Evolutionary conservation across 1,139 yeast genomes (phyloP), one percentile per base, ranked within the genome.

Genomic region (Candida albicans): DNA sequence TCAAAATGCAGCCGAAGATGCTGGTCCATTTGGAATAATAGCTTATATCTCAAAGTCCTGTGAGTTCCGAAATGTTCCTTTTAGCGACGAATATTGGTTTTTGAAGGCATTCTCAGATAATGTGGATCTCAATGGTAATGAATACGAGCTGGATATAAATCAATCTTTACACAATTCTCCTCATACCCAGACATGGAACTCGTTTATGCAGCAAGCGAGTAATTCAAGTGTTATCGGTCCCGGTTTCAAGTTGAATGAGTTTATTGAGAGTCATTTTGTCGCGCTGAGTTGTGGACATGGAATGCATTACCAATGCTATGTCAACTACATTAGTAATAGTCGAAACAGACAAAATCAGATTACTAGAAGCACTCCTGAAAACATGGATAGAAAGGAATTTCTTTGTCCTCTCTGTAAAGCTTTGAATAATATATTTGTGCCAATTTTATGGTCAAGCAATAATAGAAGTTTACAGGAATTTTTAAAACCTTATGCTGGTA

Each of bases 231-330:
- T 81, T 0, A 65, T 85, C 53, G 95, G 95, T 0, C 95, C 93
- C 0, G 91, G 91, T 0, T 87, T 84, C 54, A 78, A 82, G 1
- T 56, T 64, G 12, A 64, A 58, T 18, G 63, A 65, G 5, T 59
- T 66, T 44, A 68, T 70, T 37, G 73, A 74, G 34, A 71, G 67
- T 40, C 75, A 75, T 42, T 68, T 84, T 7, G 81, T 87, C 1
- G 72, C 90, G 5, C 82, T 84, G 54, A 84, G 96, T 42, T 93
- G 99, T 67, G 96, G 97, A 0, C 99, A 93, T 64, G 95, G 96
- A 1, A 85, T 93, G 82, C 99, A 93, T 62, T 81, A 79, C 52
- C 75, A 79, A 30, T 93, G 99, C 58, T 87, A 84, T 54, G 61
- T 79, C 44, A 81, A 82, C 47, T 87, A 82, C 57, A 66, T 82